Percentiles rank a stretch among this genome's conserved stretches.
Conservation (phyloP, 1,284 basidiomycete species). For the Cryptococcus sp. region DNA sequence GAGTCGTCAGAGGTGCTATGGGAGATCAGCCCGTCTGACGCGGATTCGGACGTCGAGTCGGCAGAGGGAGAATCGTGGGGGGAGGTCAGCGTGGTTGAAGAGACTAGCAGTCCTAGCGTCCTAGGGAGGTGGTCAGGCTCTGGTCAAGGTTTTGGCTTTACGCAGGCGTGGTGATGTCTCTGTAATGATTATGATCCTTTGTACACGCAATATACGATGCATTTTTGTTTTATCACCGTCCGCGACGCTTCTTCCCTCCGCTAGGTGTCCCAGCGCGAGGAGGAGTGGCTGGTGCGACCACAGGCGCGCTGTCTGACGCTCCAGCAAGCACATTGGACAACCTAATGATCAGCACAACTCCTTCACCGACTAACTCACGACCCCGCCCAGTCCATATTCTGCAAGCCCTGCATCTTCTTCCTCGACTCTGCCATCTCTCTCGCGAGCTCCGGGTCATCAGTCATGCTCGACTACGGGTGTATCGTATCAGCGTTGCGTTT, state of each 20-base stretch:
- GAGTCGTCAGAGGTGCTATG: not conserved
- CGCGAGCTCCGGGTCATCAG: constrained; percentile 69
- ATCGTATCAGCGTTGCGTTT: constrained; percentile 10
- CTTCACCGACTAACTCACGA: constrained; percentile 38
- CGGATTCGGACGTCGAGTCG: constrained; percentile 37
- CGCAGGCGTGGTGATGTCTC: constrained; percentile 23
- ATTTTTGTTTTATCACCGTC: constrained; percentile 4
- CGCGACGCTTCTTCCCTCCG: constrained; percentile 18
- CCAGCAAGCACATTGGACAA: constrained; percentile 31
- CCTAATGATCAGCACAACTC: constrained; percentile 11
- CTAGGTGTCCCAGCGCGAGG: constrained; percentile 3
- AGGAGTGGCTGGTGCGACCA: not conserved
- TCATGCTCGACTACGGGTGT: constrained; percentile 25
- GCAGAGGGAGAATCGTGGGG: constrained; percentile 15
- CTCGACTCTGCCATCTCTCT: constrained; percentile 71
- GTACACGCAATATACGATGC: constrained; percentile 3
- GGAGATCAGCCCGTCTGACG: constrained; percentile 26
- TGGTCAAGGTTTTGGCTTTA: constrained; percentile 32
- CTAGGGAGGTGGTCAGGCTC: constrained; percentile 27
- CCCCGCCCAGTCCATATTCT: constrained; percentile 55
- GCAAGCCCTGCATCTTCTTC: constrained; percentile 62
- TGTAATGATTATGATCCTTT: not conserved
- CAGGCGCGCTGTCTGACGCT: not conserved
- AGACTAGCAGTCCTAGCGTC: constrained; percentile 9
- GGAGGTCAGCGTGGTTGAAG: not conserved